phyloP scores from a whole-genome alignment of 2,329 filamentous ascomycete species.

The Colletotrichum scovillei region DNA sequence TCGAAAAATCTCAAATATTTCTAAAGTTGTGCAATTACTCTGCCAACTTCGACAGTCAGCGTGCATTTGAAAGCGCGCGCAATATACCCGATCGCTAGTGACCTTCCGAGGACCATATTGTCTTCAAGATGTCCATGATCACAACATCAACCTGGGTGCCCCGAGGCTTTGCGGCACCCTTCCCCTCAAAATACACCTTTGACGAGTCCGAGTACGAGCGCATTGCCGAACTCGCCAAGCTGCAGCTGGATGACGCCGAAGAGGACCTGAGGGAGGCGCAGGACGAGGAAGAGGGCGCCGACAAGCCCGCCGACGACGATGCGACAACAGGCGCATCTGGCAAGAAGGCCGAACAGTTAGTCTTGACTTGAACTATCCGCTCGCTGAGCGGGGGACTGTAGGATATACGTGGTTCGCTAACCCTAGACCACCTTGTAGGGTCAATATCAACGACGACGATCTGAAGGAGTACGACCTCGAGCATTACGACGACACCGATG shows the following conservation, averaged over 20 bases:
- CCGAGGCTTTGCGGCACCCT: constrained; percentile 80
- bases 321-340: constrained; percentile 38
- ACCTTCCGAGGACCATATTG: background rate
- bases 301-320: constrained; percentile 31
- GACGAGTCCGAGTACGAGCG: constrained; percentile 81
- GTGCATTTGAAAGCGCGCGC: background rate
- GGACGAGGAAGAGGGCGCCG: constrained; percentile 44
- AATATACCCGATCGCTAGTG: constrained; percentile 12
- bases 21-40: background rate
- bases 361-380: background rate
- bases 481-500: constrained; percentile 88
- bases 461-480: constrained; percentile 97
- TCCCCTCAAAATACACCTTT: constrained; percentile 79
- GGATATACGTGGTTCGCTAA: constrained; percentile 35
- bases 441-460: constrained; percentile 81
- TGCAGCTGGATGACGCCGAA: constrained; percentile 91
- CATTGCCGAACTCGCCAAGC: constrained; percentile 78
- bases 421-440: constrained; percentile 45
- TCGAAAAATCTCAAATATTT: background rate
- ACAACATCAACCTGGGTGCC: constrained; percentile 82
- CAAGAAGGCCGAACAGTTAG: constrained; percentile 47
- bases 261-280: constrained; percentile 83
- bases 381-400: background rate
- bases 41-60: background rate
- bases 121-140: constrained; percentile 75